phyloP scores from a whole-genome alignment of 2,329 filamentous ascomycete species.

The Pyrenochaeta sp. region DNA sequence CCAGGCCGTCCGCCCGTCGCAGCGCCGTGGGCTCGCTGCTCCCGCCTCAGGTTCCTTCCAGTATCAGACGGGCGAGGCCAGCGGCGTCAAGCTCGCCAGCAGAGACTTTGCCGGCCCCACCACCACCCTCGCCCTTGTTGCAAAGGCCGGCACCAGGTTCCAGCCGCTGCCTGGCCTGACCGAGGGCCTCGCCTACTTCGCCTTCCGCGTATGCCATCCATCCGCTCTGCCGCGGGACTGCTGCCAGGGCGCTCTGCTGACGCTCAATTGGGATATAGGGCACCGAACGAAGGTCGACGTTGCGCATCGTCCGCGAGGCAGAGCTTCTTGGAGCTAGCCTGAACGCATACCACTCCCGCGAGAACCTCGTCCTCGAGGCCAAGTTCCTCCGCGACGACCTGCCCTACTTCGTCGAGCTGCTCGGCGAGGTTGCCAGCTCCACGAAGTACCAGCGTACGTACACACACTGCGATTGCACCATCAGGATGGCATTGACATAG shows the following conservation, averaged over 20 bases:
- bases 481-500: slow-evolving; percentile 11
- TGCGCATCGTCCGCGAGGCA: slow-evolving; percentile 92
- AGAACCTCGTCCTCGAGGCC: slow-evolving; percentile 89
- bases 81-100: slow-evolving; percentile 90
- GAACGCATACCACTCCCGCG: slow-evolving; percentile 85
- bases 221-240: not conserved
- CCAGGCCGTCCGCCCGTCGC: slow-evolving; percentile 62
- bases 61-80: slow-evolving; percentile 86
- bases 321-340: slow-evolving; percentile 95
- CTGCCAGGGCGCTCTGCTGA: slow-evolving; percentile 25
- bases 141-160: slow-evolving; percentile 94
- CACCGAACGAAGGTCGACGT: slow-evolving; percentile 84
- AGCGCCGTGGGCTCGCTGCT: slow-evolving; percentile 69
- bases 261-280: slow-evolving; percentile 63
- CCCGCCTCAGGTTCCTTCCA: slow-evolving; percentile 78
- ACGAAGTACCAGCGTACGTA: slow-evolving; percentile 78
- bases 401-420: slow-evolving; percentile 95
- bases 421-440: slow-evolving; percentile 87
- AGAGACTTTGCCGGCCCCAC: slow-evolving; percentile 88
- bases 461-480: slow-evolving; percentile 20
- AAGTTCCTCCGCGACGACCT: slow-evolving; percentile 96
- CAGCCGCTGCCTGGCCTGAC: slow-evolving; percentile 89
- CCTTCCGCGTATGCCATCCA: slow-evolving; percentile 81
- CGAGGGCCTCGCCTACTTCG: slow-evolving; percentile 90
- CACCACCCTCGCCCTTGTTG: slow-evolving; percentile 87